Evolutionary conservation across 2,329 filamentous ascomycete species (phyloP).

Genomic region (Mycosphaerella arachidis): DNA sequence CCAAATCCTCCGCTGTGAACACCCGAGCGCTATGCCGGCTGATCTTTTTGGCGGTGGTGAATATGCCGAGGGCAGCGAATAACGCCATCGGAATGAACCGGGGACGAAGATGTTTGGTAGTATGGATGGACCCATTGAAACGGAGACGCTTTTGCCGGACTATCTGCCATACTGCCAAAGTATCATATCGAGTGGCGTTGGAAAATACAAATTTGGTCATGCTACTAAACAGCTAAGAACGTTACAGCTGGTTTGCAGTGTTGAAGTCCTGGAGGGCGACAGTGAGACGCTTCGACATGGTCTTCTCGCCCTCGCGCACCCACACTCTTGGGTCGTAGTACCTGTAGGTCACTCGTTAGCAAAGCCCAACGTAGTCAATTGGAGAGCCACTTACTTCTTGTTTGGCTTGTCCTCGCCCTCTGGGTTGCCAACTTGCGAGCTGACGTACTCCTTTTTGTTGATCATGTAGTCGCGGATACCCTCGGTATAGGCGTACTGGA

Average conservation of each 20-base stretch:
- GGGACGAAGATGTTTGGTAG: neutral
- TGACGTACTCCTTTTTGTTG: slow-evolving; percentile 92
- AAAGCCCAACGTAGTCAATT: slow-evolving; percentile 1
- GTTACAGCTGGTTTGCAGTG: slow-evolving; percentile 69
- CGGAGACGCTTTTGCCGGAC: neutral
- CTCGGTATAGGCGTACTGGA: slow-evolving; percentile 88
- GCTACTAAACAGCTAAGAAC: slow-evolving; percentile 1
- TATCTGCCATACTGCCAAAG: neutral
- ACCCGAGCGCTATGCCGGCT: neutral
- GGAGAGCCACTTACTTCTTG: slow-evolving; percentile 69
- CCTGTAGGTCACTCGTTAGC: slow-evolving; percentile 21
- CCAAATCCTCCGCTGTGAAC: too few species aligned
- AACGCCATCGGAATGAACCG: neutral
- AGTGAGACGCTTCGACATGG: slow-evolving; percentile 76
- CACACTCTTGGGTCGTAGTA: slow-evolving; percentile 76
- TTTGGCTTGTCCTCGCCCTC: slow-evolving; percentile 97
- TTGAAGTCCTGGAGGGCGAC: slow-evolving; percentile 90
- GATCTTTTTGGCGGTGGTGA: neutral
- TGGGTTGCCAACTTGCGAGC: slow-evolving; percentile 85
- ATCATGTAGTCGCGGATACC: slow-evolving; percentile 94
- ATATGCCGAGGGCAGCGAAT: neutral
- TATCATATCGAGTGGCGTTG: neutral
- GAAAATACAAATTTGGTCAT: neutral
- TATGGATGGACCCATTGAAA: too few species aligned
- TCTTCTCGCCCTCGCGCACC: slow-evolving; percentile 97